phyloP scores from a whole-genome alignment of 1,284 basidiomycete genomes.

The Sporisorium graminicola region DNA sequence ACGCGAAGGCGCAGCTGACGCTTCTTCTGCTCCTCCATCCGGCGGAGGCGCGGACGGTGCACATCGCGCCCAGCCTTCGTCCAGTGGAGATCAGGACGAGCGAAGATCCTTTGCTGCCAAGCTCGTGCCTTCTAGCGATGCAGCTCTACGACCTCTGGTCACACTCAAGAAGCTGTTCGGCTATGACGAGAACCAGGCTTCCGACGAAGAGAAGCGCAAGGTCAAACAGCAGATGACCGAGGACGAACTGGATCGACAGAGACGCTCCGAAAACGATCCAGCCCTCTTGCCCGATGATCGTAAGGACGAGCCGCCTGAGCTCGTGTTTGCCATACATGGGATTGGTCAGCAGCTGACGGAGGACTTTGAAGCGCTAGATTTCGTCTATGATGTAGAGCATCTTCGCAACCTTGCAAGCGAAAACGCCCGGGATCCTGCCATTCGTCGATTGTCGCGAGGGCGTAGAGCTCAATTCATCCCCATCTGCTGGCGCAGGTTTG shows the following conservation, averaged over 20 bases:
- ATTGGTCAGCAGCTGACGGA: constrained; percentile 64
- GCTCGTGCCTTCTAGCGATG: constrained; percentile 53
- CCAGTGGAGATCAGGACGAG: constrained; percentile 36
- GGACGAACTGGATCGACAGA: constrained; percentile 42
- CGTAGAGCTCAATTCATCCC: constrained; percentile 73
- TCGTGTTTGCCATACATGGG: constrained; percentile 63
- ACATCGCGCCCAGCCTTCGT: constrained; percentile 8
- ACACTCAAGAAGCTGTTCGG: constrained; percentile 47
- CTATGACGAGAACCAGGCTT: constrained; percentile 48
- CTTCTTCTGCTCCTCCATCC: constrained; percentile 30
- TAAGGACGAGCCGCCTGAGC: constrained; percentile 58
- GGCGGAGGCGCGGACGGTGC: constrained; percentile 48
- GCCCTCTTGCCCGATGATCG: constrained; percentile 43
- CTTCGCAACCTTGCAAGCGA: constrained; percentile 50
- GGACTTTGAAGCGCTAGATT: constrained; percentile 60
- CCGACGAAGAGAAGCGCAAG: constrained; percentile 52
- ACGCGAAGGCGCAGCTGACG: constrained; percentile 48
- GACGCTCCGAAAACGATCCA: constrained; percentile 19
- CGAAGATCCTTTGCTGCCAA: constrained; percentile 36
- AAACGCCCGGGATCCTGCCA: constrained; percentile 43
- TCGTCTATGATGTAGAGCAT: constrained; percentile 63
- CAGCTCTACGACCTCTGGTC: constrained; percentile 40
- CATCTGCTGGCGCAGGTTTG: constrained; percentile 74
- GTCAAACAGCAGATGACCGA: constrained; percentile 58
- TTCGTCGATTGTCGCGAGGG: constrained; percentile 49